These are phyloP conservation scores for Penicillium alfredii DNA, from an alignment of 495 filamentous ascomycete species.

Conservation along the genomic window DNA sequence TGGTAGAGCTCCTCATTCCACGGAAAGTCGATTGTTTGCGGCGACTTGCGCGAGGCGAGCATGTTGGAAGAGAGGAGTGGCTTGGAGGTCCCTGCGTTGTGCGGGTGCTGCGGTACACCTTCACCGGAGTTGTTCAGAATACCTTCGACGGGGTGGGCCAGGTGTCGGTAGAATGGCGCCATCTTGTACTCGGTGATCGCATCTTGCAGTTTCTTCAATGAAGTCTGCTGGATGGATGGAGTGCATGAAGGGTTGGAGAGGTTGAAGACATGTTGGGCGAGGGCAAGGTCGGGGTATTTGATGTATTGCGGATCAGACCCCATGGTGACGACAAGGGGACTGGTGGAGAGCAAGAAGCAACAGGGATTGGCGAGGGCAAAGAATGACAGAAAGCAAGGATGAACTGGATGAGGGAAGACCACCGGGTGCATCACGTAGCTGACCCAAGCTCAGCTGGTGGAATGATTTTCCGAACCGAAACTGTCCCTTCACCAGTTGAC, in stretches of 20 bases:
- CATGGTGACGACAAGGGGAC: constrained; percentile 52
- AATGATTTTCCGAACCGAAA: constrained; percentile 32
- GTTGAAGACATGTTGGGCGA: constrained; percentile 96
- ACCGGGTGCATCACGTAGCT: constrained; percentile 34
- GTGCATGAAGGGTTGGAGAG: constrained; percentile 82
- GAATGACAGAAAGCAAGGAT: constrained; percentile 9
- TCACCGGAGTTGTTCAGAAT: constrained; percentile 76
- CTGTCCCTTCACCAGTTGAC: not conserved
- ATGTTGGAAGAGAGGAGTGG: constrained; percentile 53
- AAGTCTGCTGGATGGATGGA: constrained; percentile 58
- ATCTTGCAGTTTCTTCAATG: constrained; percentile 82
- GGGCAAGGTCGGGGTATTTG: constrained; percentile 84
- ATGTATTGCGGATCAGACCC: constrained; percentile 95
- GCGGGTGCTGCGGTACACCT: constrained; percentile 54
- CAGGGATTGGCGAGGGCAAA: constrained; percentile 6
- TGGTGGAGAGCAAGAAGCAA: constrained; percentile 2
- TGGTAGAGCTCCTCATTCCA: constrained; percentile 93
- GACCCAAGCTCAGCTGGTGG: constrained; percentile 40
- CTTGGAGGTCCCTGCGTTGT: constrained; percentile 50
- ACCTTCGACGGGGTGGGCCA: constrained; percentile 90
- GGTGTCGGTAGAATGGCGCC: constrained; percentile 91
- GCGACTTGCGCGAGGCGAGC: constrained; percentile 60
- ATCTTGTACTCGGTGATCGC: constrained; percentile 90
- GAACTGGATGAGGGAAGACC: constrained; percentile 17
- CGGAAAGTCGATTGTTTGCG: constrained; percentile 59